Percentiles rank a stretch among this genome's conserved stretches.
Conservation (phyloP, 1,139 yeast species). For the Candida sojae region DNA sequence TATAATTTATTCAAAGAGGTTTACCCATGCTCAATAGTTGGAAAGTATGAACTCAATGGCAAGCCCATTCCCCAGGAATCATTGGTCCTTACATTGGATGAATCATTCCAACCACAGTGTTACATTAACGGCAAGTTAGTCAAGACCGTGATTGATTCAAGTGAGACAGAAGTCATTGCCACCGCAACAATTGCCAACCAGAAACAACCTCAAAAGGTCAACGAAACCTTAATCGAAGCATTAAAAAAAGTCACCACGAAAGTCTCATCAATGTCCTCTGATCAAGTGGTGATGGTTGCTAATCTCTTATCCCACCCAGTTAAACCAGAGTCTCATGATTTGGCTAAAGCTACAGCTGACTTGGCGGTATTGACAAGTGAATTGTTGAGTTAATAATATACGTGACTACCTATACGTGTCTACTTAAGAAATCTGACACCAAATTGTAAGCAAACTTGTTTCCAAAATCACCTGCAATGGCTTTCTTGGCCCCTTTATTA, state of each 20-base stretch:
- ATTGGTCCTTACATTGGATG: constrained; percentile 5
- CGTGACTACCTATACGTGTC: constrained; percentile 13
- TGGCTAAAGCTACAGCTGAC: background rate
- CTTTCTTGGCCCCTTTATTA: constrained; percentile 22
- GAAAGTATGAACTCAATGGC: constrained; percentile 23
- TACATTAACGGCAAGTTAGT: constrained; percentile 7
- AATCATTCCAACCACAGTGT: constrained; percentile 9
- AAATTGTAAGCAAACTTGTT: constrained; percentile 22
- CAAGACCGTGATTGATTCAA: constrained; percentile 18
- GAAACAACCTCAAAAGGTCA: constrained; percentile 11
- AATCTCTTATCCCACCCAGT: too few species aligned
- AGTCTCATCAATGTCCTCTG: too few species aligned
- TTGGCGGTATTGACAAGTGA: background rate
- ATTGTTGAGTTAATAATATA: background rate
- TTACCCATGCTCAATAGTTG: constrained; percentile 29
- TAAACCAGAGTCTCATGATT: too few species aligned
- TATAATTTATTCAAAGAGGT: constrained; percentile 29
- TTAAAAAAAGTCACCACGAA: background rate
- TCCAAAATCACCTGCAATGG: constrained; percentile 27
- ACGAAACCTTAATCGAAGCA: background rate
- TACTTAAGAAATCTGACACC: constrained; percentile 11
- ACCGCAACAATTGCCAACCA: constrained; percentile 28
- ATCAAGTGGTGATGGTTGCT: too few species aligned
- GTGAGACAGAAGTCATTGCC: constrained; percentile 28
- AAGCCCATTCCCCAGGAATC: constrained; percentile 4